phyloP scores from a whole-genome alignment of 345 rosid genomes.

The Murraya koenigii region DNA sequence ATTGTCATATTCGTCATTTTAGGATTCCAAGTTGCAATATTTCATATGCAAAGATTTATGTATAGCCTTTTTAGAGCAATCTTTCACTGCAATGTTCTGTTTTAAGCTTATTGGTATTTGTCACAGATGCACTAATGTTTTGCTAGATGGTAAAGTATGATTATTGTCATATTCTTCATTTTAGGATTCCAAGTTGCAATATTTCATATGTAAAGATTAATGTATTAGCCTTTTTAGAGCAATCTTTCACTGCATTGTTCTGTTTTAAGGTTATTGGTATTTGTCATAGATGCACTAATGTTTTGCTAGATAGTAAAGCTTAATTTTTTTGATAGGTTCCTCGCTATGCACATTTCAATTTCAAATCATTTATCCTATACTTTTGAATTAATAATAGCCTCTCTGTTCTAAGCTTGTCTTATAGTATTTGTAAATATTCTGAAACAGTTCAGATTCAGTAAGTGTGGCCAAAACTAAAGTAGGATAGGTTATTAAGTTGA shows the following conservation, averaged over 20 bases:
- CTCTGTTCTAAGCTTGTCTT: neutral
- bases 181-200: neutral
- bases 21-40: neutral
- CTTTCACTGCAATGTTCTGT: too few relatives aligned
- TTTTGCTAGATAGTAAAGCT: neutral
- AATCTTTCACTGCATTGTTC: neutral
- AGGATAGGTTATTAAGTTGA: neutral
- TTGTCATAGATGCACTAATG: neutral
- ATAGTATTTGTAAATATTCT: neutral
- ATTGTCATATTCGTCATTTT: neutral
- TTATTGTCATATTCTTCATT: neutral
- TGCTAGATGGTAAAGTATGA: neutral
- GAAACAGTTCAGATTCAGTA: neutral
- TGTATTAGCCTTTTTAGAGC: neutral
- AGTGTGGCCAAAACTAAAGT: neutral
- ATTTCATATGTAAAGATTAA: neutral
- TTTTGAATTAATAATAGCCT: neutral
- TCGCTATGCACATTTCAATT: neutral
- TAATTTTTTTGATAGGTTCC: neutral
- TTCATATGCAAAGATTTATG: neutral
- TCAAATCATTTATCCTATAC: neutral
- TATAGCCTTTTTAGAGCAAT: too few relatives aligned
- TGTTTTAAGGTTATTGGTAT: neutral
- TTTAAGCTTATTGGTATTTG: neutral
- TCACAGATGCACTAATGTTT: neutral